A percentile compares a stretch with the other conserved stretches of the same genome.
Evolutionary conservation across 352 stramenopile species (phyloP).

Genomic region (Globisporangium abappressorium): DNA sequence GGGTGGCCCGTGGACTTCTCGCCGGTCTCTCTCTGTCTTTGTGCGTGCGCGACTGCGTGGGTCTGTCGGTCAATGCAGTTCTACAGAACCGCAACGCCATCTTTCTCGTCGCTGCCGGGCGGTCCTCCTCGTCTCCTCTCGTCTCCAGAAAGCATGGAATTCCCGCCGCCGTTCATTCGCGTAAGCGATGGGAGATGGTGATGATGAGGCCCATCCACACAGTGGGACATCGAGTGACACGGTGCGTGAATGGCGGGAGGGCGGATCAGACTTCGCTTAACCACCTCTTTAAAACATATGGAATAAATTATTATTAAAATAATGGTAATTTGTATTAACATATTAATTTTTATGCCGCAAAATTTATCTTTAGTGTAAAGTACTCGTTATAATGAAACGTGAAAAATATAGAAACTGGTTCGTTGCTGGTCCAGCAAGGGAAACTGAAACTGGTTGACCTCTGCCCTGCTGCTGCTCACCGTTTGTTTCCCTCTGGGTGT

Average conservation of each 20-base stretch:
- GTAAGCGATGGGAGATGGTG: not conserved
- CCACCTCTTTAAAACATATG: not conserved
- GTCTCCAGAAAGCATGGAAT: not conserved
- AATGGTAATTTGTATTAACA: not conserved
- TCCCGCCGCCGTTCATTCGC: not conserved
- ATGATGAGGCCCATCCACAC: not conserved
- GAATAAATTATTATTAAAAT: too few relatives aligned
- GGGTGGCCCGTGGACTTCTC: not conserved
- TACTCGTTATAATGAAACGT: not conserved
- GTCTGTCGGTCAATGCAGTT: too few relatives aligned
- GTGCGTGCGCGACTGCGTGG: too few relatives aligned
- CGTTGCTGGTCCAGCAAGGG: not conserved
- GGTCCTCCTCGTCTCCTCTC: not conserved
- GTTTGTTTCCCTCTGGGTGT: not conserved
- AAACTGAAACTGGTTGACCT: not conserved
- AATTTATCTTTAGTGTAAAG: not conserved
- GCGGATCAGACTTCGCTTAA: not conserved
- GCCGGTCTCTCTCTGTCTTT: not conserved
- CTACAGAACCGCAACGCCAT: too few relatives aligned
- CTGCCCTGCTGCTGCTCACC: not conserved
- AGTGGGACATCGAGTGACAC: not conserved
- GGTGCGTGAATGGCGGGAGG: not conserved
- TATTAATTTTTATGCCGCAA: not conserved
- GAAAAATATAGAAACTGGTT: not conserved
- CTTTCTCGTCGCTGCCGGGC: too few relatives aligned